Evolutionary conservation across 2,329 filamentous ascomycete species (phyloP), one percentile per base, ranked within the genome.

Genomic region (Apiospora sp.): DNA sequence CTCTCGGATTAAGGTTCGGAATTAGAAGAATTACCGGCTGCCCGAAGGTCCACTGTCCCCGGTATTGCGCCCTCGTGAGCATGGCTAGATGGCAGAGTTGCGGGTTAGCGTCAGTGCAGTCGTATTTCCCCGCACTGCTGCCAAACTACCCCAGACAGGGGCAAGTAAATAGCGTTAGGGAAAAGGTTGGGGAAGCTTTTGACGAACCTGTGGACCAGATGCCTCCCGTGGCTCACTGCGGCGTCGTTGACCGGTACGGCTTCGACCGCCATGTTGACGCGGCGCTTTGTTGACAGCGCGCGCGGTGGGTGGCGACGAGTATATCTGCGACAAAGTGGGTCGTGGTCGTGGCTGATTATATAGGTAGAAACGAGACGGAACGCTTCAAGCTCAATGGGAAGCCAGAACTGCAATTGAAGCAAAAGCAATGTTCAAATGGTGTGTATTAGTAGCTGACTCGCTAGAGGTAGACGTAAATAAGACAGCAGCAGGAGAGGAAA

Each of bases 31-130:
- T 70, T 73, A 81, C 80, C 81, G 71, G 74, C 78, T 14, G 83
- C 85, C 71, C 74, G 74, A 13, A 79, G 75, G 71, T 79, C 74
- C 49, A 79, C 77, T 4, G 78, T 79, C 16, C 78, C 77, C 10
- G 78, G 77, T 19, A 79, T 73, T 22, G 75, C 75, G 37, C 75
- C 77, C 37, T 78, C 77, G 64, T 77, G 77, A 37, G 78, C 78
- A 71, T 79, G 78, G 48, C 78, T 79, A 24, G 2, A 37, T 16
- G n/a, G 19, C 13, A 13, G 48, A 24, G 46, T 48, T 49, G 4
- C 30, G 8, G 19, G n/a, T 70, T 43, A 70, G 68, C 48, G 49
- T 68, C 46, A 14, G 48, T 19, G 14, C 27, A 0, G 58, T 64
- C 34, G 34, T 10, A 27, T 51, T 58, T 58, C 68, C 68, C 68